Evolutionary conservation across 2,329 filamentous ascomycete species (phyloP).

Genomic region (Chrysosporium keratinophilum): DNA sequence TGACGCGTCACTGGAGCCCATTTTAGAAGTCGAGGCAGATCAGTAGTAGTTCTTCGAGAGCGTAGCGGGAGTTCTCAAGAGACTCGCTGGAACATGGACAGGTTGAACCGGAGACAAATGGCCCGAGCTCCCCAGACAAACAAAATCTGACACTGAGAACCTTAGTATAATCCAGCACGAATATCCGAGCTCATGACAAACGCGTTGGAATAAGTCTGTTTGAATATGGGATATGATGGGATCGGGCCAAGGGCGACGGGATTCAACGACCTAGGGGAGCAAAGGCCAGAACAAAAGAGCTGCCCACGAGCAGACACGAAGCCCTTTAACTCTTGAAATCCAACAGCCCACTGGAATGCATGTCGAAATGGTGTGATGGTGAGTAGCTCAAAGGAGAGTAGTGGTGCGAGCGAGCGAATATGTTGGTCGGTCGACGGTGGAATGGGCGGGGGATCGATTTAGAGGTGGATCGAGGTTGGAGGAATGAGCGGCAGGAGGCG

Average conservation of each 20-base stretch:
- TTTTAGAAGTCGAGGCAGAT: background rate
- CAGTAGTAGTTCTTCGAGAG: background rate
- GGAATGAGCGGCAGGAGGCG: background rate
- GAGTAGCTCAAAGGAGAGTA: background rate
- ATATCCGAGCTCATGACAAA: too few relatives aligned
- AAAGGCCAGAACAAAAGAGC: background rate
- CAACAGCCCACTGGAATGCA: background rate
- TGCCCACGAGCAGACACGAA: background rate
- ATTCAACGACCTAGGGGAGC: background rate
- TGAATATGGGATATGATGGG: too few relatives aligned
- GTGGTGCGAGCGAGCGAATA: background rate
- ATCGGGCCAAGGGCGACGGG: too few relatives aligned
- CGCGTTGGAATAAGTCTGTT: too few relatives aligned
- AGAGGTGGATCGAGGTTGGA: background rate
- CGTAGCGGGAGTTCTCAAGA: too few relatives aligned
- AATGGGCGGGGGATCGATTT: background rate
- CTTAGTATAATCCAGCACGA: too few relatives aligned
- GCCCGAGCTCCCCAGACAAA: too few relatives aligned
- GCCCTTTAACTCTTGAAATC: background rate
- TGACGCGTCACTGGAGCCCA: constrained; percentile 11
- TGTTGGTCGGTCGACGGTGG: background rate
- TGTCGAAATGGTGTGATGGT: background rate
- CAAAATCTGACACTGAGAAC: too few relatives aligned
- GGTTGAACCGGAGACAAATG: too few relatives aligned
- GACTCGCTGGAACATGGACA: too few relatives aligned